Conservation (phyloP, 1,284 basidiomycete genomes). For the Ceratobasidium sp. region DNA sequence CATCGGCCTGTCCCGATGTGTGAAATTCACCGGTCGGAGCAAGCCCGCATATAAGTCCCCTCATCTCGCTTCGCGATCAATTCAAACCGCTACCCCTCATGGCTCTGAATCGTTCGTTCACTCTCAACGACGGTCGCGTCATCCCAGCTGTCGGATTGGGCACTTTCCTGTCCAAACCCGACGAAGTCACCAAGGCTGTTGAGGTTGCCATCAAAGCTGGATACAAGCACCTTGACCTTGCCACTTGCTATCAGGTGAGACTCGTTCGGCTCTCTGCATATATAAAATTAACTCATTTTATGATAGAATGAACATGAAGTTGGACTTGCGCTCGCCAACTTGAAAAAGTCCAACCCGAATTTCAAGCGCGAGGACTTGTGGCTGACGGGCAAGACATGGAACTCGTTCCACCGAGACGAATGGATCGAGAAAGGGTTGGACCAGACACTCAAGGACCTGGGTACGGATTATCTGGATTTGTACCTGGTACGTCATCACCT, state of each 20-base stretch:
- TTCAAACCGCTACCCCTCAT: neutral
- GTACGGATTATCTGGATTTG: slow-evolving; percentile 53
- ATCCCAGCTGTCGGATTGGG: slow-evolving; percentile 45
- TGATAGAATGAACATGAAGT: slow-evolving; percentile 48
- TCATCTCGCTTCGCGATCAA: neutral
- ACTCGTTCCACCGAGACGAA: slow-evolving; percentile 41
- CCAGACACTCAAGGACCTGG: slow-evolving; percentile 50
- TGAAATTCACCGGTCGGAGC: neutral
- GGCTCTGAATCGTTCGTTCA: slow-evolving; percentile 38
- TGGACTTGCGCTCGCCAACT: slow-evolving; percentile 6
- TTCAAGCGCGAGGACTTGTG: slow-evolving; percentile 53
- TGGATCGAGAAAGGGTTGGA: slow-evolving; percentile 51
- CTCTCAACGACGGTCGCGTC: slow-evolving; percentile 48
- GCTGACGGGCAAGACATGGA: slow-evolving; percentile 53
- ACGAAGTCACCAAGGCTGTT: slow-evolving; percentile 42
- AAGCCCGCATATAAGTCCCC: neutral
- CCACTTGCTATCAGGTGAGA: slow-evolving; percentile 25
- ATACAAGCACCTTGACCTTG: slow-evolving; percentile 40
- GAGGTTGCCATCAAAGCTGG: slow-evolving; percentile 39
- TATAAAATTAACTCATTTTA: slow-evolving; percentile 42
- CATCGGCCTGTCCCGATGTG: neutral
- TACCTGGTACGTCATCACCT: slow-evolving; percentile 44
- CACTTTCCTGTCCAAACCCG: slow-evolving; percentile 46
- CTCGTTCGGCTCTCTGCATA: neutral
- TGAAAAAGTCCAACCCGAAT: slow-evolving; percentile 50